These are phyloP conservation scores for Coelastrella sp. DNA, from an alignment of 139 green algal genomes.

Conservation along the genomic window DNA sequence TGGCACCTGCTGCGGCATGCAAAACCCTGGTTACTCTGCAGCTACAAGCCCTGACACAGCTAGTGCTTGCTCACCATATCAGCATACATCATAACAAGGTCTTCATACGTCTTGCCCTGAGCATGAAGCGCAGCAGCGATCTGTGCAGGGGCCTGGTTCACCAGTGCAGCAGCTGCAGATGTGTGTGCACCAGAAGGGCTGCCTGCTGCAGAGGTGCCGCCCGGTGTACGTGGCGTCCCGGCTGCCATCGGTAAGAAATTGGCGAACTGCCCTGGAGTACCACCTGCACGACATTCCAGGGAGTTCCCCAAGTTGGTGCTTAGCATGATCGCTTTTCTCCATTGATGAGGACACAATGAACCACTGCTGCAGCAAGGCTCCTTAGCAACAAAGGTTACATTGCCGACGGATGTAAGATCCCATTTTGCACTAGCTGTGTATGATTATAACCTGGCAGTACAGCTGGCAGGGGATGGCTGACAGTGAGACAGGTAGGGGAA, in stretches of 20 bases:
- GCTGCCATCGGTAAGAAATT: background rate
- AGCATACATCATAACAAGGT: conserved; percentile 33
- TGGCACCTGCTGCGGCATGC: background rate
- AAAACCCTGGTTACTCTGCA: background rate
- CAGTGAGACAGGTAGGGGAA: too few relatives aligned
- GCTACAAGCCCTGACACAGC: background rate
- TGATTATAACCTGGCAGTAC: too few relatives aligned
- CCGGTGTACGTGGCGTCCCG: background rate
- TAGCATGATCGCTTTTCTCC: too few relatives aligned
- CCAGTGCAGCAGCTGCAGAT: background rate
- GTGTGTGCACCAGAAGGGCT: background rate
- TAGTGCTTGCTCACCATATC: conserved; percentile 31
- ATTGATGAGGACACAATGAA: too few relatives aligned
- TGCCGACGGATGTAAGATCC: too few relatives aligned
- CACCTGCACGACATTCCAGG: background rate
- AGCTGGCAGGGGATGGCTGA: too few relatives aligned
- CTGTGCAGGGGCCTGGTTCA: background rate
- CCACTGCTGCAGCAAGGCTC: too few relatives aligned
- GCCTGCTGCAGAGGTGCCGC: background rate
- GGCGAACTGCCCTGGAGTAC: background rate
- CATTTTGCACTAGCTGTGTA: too few relatives aligned
- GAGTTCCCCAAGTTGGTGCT: too few relatives aligned
- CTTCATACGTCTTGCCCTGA: conserved; percentile 40
- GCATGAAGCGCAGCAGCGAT: conserved; percentile 26
- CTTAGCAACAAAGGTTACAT: too few relatives aligned